Evolutionary conservation across 805 yeast genomes (phyloP), one percentile per base, ranked within the genome.

Genomic region (Kodamaea lidongshanica): DNA sequence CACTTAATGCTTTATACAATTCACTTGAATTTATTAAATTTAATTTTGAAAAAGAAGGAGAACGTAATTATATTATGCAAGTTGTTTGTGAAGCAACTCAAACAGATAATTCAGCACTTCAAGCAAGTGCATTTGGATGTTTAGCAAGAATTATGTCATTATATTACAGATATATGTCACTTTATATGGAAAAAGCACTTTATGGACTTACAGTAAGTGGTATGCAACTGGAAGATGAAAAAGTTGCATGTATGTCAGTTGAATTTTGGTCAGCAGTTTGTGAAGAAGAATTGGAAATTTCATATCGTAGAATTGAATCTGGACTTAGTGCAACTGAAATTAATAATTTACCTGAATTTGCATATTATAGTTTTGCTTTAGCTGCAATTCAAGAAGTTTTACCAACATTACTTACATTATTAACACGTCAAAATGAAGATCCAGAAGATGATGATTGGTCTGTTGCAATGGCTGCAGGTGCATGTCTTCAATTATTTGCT

Each of bases 261-360:
- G 98, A 92, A 62, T 89, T 92, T 56, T 92, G 98, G 98, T 78
- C 89, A 37, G 86, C 98, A n/a, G 92, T 92, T n/a, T 88, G 97
- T 65, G 98, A 92, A 63, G 96, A 82, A 52, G 98, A 92, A 58
- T 69, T 83, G 40, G 96, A 85, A 40, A 77, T 84, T 37, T 74
- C 81, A 11, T 57, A 74, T 36, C 84, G 78, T 50, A 65, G 73
- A 41, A 78, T 77, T 27, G 87, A 80, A 43, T 67, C 54, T 45
- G 74, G 74, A 25, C 69, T 67, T 32, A 67, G 70, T 28, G 32
- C 35, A 13, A 46, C 37, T 11, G 45, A 42, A 23, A 49, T 44
- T 29, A 59, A 61, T 10, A 49, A 50, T 15, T 47, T 53, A 23
- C 54, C 57, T 5, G 73, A 68, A 11, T 58, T 74, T 26, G 62